Conservation (phyloP, 2,329 filamentous ascomycete genomes). For the Ophiostoma sp. region DNA sequence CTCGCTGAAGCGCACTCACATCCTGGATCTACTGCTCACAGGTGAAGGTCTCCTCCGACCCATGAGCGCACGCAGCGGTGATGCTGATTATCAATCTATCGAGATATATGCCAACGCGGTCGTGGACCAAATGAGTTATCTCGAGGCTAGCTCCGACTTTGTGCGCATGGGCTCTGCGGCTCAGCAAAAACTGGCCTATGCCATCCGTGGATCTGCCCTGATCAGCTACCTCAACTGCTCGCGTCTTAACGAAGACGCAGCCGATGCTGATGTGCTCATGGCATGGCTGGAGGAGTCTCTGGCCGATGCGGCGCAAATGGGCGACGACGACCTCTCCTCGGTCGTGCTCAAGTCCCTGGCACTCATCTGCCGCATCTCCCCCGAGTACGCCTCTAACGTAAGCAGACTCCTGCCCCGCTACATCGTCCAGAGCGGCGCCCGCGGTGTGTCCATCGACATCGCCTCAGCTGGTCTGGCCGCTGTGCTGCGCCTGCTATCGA, state of each 20-base stretch:
- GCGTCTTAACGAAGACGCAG: constrained; percentile 72
- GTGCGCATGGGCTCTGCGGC: constrained; percentile 76
- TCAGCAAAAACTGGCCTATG: constrained; percentile 80
- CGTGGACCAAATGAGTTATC: constrained; percentile 73
- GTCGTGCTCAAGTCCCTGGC: constrained; percentile 77
- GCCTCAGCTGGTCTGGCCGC: constrained; percentile 82
- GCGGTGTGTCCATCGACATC: constrained; percentile 61
- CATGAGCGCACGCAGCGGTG: constrained; percentile 38
- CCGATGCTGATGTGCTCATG: constrained; percentile 72
- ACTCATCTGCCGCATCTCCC: constrained; percentile 69
- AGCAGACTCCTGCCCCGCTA: constrained; percentile 77
- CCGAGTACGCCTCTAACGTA: constrained; percentile 65
- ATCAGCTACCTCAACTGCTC: constrained; percentile 82
- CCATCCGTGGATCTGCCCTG: constrained; percentile 76
- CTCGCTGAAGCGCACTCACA: constrained; percentile 54
- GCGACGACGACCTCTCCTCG: constrained; percentile 68
- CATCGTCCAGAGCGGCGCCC: constrained; percentile 75
- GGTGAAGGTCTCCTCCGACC: constrained; percentile 46
- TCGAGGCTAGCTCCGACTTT: constrained; percentile 89
- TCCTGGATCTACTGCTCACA: constrained; percentile 68
- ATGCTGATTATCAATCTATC: constrained; percentile 52
- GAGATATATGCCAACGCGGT: constrained; percentile 66
- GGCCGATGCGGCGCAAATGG: constrained; percentile 74
- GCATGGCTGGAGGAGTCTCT: constrained; percentile 81
- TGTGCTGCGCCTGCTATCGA: constrained; percentile 73